These are phyloP conservation scores for Erysiphe pulchra DNA, from an alignment of 2,329 filamentous ascomycete genomes.

Conservation along the genomic window DNA sequence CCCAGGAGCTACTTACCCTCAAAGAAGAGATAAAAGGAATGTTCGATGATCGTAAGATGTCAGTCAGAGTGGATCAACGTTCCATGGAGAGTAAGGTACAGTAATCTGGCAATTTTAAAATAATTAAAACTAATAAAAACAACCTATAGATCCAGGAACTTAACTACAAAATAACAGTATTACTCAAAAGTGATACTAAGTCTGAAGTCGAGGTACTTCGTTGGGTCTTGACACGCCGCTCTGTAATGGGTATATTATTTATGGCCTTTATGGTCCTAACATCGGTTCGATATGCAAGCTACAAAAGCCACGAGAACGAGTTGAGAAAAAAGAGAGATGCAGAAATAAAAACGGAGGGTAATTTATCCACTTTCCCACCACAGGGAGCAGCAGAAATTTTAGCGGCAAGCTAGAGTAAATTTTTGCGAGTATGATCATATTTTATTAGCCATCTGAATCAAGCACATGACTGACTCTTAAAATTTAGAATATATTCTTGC, in stretches of 20 bases:
- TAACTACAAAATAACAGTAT: slow-evolving; percentile 86
- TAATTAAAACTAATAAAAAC: background rate
- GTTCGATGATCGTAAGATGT: slow-evolving; percentile 91
- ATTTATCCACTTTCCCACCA: too few relatives aligned
- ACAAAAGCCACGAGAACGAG: slow-evolving; percentile 16
- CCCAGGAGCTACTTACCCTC: slow-evolving; percentile 55
- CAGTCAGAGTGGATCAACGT: slow-evolving; percentile 68
- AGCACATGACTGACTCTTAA: too few relatives aligned
- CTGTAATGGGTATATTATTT: slow-evolving; percentile 37
- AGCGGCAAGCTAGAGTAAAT: too few relatives aligned
- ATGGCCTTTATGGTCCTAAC: slow-evolving; percentile 35
- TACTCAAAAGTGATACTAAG: slow-evolving; percentile 69
- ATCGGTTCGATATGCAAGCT: slow-evolving; percentile 33
- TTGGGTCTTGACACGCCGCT: slow-evolving; percentile 51
- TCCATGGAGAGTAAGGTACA: slow-evolving; percentile 53
- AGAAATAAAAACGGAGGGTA: too few relatives aligned
- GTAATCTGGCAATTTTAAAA: slow-evolving; percentile 4
- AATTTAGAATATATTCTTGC: too few relatives aligned
- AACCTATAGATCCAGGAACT: slow-evolving; percentile 54
- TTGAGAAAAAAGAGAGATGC: slow-evolving; percentile 8
- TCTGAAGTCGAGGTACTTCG: slow-evolving; percentile 77
- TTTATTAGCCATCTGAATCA: too few relatives aligned
- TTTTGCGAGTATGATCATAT: too few relatives aligned
- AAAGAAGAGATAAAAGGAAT: slow-evolving; percentile 86
- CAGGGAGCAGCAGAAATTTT: too few relatives aligned